Conservation (phyloP, 441 rosid genomes). For the Lepidium campestre region DNA sequence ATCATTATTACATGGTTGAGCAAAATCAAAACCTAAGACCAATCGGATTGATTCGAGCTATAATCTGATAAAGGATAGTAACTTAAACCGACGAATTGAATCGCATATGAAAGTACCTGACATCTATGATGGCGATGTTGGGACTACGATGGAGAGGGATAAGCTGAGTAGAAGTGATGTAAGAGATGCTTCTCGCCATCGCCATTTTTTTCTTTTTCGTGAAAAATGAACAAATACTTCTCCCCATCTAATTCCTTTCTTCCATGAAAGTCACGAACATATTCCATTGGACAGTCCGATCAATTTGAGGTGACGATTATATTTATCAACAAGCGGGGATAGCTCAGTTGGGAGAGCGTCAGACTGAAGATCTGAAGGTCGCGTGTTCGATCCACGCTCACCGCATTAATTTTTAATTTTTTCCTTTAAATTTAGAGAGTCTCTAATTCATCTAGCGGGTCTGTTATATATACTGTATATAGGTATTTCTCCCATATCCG, state of each 20-base stretch:
- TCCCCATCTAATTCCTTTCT: not conserved
- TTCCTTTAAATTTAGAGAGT: not conserved
- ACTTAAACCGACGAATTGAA: not conserved
- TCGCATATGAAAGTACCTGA: constrained; percentile 33
- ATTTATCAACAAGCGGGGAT: not conserved
- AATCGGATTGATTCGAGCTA: not conserved
- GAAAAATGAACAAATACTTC: constrained; percentile 15
- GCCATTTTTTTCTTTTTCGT: constrained; percentile 7
- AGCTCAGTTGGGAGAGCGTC: constrained; percentile 40
- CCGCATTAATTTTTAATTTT: constrained; percentile 36
- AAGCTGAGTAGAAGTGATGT: constrained; percentile 71
- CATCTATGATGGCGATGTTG: constrained; percentile 75
- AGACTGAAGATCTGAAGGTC: constrained; percentile 40
- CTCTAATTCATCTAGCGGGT: not conserved
- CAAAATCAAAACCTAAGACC: not conserved
- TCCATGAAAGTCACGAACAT: not conserved
- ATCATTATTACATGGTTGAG: not conserved
- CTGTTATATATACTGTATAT: not conserved
- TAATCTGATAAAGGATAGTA: not conserved
- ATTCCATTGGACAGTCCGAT: not conserved
- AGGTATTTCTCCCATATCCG: not conserved
- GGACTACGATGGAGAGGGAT: constrained; percentile 61
- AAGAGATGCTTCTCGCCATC: constrained; percentile 74
- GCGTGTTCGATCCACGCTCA: constrained; percentile 85
- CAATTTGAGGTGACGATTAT: not conserved